Base-by-base conservation (phyloP, 2,329 filamentous ascomycete species). In the Cladosporium colombiae region DNA sequence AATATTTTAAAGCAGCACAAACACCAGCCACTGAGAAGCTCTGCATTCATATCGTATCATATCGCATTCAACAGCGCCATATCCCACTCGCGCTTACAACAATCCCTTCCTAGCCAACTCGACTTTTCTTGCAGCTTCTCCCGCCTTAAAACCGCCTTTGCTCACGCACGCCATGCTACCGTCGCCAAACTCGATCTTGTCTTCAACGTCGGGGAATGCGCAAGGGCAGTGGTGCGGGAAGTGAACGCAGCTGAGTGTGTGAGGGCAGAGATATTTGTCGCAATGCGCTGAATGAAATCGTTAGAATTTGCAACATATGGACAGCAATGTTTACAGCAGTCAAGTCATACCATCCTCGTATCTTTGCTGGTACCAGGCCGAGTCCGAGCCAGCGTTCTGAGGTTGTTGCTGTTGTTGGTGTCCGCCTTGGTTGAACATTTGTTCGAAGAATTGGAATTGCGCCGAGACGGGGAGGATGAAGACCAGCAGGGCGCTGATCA, bases 161-260 rank as follows among this genome's bases (percentile, higher is more conserved):
- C 88, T 91, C 0, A 90, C 82, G 74, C 91, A 95, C 56, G 93
- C 81, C 49, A 89, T 85, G 70, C 88, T 87, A 0, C 91, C 91
- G 4, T 93, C 90, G 5, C 84, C 86, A 81, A 92, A 78, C 88
- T 92, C 84, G 78, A 88, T 75, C 84, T 91, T 80, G 79, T 89
- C 72, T 80, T 92, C 77, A 80, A 88, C 74, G 81, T 84, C 67
- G 71, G 85, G 78, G 83, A 91, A 96, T 1, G 92, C 85, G 80
- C 95, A 99, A 31, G 95, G 95, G 79, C 95, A 99, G 80, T 99
- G 95, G 78, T 98, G 94, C 1, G 95, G 93, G 81, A 96, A 95
- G 77, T 96, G 90, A 7, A 99, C 95, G 81, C 95, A 99, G 40
- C 93, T 91, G 67, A 99, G 86, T 0, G 95, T 98, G 70, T 92